Conservation (phyloP, 2,329 filamentous ascomycete species). For the Claviceps paspali region DNA sequence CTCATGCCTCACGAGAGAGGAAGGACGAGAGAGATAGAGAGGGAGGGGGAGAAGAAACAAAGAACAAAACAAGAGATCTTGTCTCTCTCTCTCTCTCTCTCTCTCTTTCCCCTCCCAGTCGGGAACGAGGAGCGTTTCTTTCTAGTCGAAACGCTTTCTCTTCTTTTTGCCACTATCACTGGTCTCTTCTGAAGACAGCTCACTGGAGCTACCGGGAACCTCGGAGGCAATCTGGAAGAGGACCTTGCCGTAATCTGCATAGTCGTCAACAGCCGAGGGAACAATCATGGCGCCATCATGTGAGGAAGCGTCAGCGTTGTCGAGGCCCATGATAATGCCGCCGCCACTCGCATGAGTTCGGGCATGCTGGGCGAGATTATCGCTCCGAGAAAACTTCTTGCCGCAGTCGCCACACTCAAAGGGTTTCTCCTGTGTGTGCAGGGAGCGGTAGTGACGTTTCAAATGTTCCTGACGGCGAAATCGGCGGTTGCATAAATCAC, state of each 20-base stretch:
- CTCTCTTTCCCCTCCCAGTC: not conserved
- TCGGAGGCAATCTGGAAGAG: conserved; percentile 70
- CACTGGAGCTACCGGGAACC: conserved; percentile 49
- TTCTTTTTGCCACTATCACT: conserved; percentile 36
- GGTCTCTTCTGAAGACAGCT: conserved; percentile 39
- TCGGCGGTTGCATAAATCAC: conserved; percentile 86
- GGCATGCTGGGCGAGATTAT: conserved; percentile 93
- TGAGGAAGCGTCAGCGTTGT: conserved; percentile 39
- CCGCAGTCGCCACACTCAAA: conserved; percentile 96
- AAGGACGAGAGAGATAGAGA: no score
- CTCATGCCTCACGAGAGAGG: not conserved
- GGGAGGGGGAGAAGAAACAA: no score
- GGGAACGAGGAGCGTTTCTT: conserved; percentile 8
- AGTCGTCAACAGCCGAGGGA: conserved; percentile 43
- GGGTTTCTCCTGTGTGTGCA: conserved; percentile 97
- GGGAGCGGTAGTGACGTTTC: conserved; percentile 95
- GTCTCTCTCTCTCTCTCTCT: no score
- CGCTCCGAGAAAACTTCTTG: conserved; percentile 97
- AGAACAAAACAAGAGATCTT: no score
- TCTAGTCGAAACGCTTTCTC: conserved; percentile 66
- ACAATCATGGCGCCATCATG: conserved; percentile 20
- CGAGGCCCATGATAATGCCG: conserved; percentile 78
- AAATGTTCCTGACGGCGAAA: conserved; percentile 98
- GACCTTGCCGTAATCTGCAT: conserved; percentile 54
- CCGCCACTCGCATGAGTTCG: conserved; percentile 74